phyloP scores from a whole-genome alignment of 2,329 filamentous ascomycete genomes.

The Colletotrichum sp. region DNA sequence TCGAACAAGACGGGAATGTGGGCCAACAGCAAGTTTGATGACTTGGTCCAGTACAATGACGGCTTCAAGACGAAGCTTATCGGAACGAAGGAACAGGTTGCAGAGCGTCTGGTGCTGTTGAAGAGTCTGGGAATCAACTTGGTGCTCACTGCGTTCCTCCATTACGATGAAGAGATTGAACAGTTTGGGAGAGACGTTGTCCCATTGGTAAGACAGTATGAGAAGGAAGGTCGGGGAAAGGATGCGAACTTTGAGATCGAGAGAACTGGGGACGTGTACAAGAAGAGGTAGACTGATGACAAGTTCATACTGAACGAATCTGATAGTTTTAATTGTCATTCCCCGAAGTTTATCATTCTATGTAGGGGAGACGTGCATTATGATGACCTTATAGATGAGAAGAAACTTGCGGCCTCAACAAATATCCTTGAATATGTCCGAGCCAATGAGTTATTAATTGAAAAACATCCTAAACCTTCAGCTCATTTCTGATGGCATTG shows the following conservation, averaged over 20 bases:
- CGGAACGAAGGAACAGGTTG: conserved; percentile 56
- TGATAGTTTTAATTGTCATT: neutral
- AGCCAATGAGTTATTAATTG: neutral
- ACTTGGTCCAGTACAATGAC: conserved; percentile 60
- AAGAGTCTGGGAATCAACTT: conserved; percentile 50
- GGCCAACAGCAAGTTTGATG: conserved; percentile 55
- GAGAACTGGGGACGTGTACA: conserved; percentile 52
- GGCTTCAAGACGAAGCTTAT: conserved; percentile 61
- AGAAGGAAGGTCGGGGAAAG: conserved; percentile 51
- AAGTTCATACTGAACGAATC: no score
- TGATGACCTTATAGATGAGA: neutral
- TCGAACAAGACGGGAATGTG: conserved; percentile 57
- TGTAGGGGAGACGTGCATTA: rapidly evolving
- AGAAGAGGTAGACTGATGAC: conserved; percentile 13
- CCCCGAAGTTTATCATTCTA: neutral
- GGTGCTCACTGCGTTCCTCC: conserved; percentile 51
- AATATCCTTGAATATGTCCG: neutral
- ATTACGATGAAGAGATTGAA: conserved; percentile 59
- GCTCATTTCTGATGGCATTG: conserved; percentile 32
- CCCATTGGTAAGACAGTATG: conserved; percentile 51
- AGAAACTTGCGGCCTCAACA: neutral
- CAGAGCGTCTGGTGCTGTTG: conserved; percentile 51
- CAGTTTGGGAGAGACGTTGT: conserved; percentile 51
- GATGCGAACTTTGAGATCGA: conserved; percentile 50
- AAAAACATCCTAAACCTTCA: conserved; percentile 29